Base-by-base conservation (phyloP, 139 green algal species). In the Chlamydomonas incerta region DNA sequence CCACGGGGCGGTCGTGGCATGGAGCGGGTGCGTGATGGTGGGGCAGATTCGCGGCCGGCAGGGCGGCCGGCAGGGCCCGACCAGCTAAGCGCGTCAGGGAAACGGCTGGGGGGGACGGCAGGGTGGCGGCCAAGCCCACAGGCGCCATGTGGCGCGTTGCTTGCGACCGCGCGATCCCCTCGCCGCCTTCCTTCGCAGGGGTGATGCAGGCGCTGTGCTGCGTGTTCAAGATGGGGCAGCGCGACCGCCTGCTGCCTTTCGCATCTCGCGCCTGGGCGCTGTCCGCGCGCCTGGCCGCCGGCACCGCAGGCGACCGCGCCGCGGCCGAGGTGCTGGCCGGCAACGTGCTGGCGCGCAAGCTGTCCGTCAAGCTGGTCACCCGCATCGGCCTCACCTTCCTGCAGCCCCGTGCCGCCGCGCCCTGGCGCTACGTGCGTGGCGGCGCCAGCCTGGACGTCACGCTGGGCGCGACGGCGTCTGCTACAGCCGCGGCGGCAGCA, bases 281-380 rank as follows among this genome's bases (percentile, higher is more conserved):
- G 74, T 67, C 70, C 60, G 58, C 60, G 33, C 76, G 82, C 14
- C 79, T 85, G 31, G 74, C 34, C 8, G 60, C 60, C 18, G 55
- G 55, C 55, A 62, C 55, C 55, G 55, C 20, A 2, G 55, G 55
- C 55, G 55, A 24, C 55, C 20, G 55, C 55, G 55, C 55, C 55
- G 55, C 20, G 41, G 75, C 41, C 33, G 50, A 65, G 14, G 71
- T 57, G 26, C 31, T 90, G 28, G 69, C 47, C 15, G 81, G 66
- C 17, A 92, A 88, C 74, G 74, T 82, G 35, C 69, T 95, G 28
- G 89, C 88, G 15, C 86, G 95, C 41, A 96, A 97, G 92, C 94
- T 99, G 46, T 90, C 82, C 2, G 87, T 94, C 23, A 99, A 99
- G 92, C 91, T 99, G 55, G 74, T 89, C 5, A 91, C 96, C 73